phyloP scores from a whole-genome alignment of 2,329 filamentous ascomycete genomes.

The Sporothrix luriei region DNA sequence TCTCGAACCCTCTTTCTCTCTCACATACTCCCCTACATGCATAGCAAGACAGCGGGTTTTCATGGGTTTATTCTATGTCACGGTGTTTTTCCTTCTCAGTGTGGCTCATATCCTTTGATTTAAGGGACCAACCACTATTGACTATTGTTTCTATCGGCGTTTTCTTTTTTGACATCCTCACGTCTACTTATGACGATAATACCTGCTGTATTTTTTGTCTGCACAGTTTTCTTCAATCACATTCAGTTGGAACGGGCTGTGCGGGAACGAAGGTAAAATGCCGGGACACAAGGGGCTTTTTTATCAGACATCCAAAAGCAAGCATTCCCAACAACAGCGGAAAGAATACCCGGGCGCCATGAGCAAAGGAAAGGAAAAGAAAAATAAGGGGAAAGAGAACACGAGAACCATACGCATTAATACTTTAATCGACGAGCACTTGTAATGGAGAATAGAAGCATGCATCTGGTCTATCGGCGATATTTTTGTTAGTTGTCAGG shows the following conservation, averaged over 20 bases:
- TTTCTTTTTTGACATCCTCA: neutral
- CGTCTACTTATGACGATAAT: neutral
- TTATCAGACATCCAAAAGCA: slow-evolving; percentile 1
- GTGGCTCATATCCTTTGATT: neutral
- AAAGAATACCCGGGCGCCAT: neutral
- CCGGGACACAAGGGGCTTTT: neutral
- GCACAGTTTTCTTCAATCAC: neutral
- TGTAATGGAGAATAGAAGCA: slow-evolving; percentile 3
- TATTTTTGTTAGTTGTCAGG: neutral
- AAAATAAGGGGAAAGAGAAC: neutral
- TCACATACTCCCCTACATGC: slow-evolving; percentile 5
- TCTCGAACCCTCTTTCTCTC: neutral
- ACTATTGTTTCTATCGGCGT: neutral
- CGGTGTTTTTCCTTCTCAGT: neutral
- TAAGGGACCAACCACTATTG: no score
- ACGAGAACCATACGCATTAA: neutral
- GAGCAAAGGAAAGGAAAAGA: neutral
- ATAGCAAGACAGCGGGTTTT: slow-evolving; percentile 6
- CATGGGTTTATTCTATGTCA: neutral
- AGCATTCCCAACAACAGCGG: neutral
- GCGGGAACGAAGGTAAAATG: neutral
- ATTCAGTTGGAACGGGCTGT: neutral
- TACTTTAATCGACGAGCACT: neutral
- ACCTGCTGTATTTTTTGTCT: neutral
- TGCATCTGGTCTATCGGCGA: neutral